Base-by-base conservation (phyloP, 495 filamentous ascomycete genomes). In the Immersiella caudata region DNA sequence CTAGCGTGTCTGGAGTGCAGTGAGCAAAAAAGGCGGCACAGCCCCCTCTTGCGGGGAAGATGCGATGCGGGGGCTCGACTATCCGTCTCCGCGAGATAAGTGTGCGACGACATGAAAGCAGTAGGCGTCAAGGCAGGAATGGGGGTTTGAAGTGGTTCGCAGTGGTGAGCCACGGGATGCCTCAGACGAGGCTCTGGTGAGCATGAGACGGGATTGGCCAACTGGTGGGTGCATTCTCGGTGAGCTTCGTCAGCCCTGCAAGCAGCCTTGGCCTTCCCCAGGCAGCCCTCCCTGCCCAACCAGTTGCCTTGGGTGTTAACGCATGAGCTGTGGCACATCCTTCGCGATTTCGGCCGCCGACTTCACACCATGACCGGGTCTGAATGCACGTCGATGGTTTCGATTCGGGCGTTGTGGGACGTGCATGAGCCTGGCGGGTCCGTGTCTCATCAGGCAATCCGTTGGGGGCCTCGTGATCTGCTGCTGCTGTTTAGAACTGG, bases 231-330 rank as follows among this genome's bases (percentile, higher is more conserved):
- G 24, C 18, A 40, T 12, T 59, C 50, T 75, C 71, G 71, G 71
- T 74, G 71, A 72, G 62, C 6, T 26, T 65, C 36, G 69, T 67
- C 67, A 71, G 71, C 71, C 71, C 54, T 7, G 58, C 65, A 60
- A 62, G 67, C 63, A 70, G 68, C 71, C 71, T 63, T 55, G 40
- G 60, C 21, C 26, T 29, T 27, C 50, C 24, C 21, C 20, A 65
- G 60, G 68, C 68, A 71, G 58, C 64, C 58, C n/a, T 46, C 55
- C 33, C 35, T 60, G 54, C 67, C 65, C 62, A 67, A 70, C 27
- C 9, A 51, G 51, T 64, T 61, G 71, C 69, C 60, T 74, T 75
- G 71, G 69, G 69, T 68, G 7, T 35, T 50, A 26, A 70, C 26
- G 68, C 73, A 74, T 65, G 36, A 66, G 29, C 16, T 22, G 12